These are phyloP conservation scores for Prototheca wickerhamii DNA, from an alignment of 163 green algal genomes.

Conservation along the genomic window DNA sequence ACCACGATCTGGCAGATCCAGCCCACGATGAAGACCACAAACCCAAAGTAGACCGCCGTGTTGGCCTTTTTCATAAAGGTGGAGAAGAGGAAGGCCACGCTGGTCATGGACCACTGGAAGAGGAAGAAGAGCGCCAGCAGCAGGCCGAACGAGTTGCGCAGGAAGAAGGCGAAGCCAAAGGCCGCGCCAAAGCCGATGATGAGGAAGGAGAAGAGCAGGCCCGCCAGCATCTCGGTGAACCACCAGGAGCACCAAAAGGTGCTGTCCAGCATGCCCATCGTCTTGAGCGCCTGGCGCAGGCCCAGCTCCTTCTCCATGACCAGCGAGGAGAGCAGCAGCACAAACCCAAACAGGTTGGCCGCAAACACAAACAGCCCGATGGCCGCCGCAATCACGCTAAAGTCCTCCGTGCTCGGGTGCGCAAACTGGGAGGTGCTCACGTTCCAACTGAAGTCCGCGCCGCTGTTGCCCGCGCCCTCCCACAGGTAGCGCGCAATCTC, in stretches of 20 bases:
- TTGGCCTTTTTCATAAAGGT: constrained; percentile 49
- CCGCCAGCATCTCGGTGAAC: constrained; percentile 58
- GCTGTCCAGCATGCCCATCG: constrained; percentile 81
- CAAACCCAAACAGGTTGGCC: constrained; percentile 78
- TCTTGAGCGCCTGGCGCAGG: constrained; percentile 72
- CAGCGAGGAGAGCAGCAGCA: constrained; percentile 54
- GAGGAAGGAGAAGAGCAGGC: constrained; percentile 50
- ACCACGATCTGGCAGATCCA: constrained; percentile 60
- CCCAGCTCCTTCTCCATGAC: constrained; percentile 72
- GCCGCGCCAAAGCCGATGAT: constrained; percentile 72
- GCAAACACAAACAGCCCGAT: constrained; percentile 77
- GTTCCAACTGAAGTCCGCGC: constrained; percentile 8
- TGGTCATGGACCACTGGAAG: constrained; percentile 65
- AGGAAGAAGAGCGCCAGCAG: constrained; percentile 91
- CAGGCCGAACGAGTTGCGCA: constrained; percentile 75
- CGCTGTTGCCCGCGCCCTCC: background rate
- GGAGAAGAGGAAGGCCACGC: constrained; percentile 62
- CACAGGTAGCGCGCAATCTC: constrained; percentile 53
- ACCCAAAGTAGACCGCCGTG: constrained; percentile 50
- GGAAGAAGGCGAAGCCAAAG: constrained; percentile 85
- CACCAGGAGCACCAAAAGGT: constrained; percentile 83
- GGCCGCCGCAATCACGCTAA: constrained; percentile 33
- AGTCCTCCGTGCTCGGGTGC: constrained; percentile 25
- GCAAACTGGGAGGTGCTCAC: constrained; percentile 25
- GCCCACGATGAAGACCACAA: constrained; percentile 83